These are phyloP conservation scores for Glycyrrhiza uralensis DNA, from an alignment of 306 rosid species.

Conservation along the genomic window DNA sequence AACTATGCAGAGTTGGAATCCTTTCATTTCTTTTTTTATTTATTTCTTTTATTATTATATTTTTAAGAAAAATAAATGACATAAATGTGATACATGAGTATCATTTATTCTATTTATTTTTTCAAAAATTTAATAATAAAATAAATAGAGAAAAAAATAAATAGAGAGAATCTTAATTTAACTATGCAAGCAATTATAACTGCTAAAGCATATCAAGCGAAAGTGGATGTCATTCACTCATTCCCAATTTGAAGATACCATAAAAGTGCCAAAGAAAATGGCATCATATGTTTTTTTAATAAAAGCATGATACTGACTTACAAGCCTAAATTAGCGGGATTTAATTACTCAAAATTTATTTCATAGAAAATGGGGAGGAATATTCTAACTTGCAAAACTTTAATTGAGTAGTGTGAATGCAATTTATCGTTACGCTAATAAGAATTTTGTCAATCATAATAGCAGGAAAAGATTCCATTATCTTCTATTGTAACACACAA, in stretches of 20 bases:
- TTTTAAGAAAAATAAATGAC: too few species aligned
- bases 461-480: neutral
- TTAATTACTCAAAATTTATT: neutral
- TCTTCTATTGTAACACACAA: neutral
- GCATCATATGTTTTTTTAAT: neutral
- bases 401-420: neutral
- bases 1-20: too few species aligned
- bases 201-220: neutral
- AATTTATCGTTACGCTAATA: neutral
- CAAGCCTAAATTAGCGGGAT: neutral
- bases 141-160: too few species aligned
- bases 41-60: too few species aligned
- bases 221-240: neutral
- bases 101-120: too few species aligned
- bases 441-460: slow-evolving; percentile 12
- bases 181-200: too few species aligned
- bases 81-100: too few species aligned
- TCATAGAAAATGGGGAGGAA: neutral
- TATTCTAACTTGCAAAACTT: neutral
- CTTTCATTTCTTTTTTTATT: too few species aligned
- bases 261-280: neutral
- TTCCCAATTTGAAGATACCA: neutral
- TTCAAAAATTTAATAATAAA: too few species aligned
- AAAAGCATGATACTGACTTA: neutral
- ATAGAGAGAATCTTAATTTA: too few species aligned